Evolutionary conservation across 2,329 filamentous ascomycete species (phyloP), one percentile per base, ranked within the genome.

Genomic region (Cladophialophora carrionii): DNA sequence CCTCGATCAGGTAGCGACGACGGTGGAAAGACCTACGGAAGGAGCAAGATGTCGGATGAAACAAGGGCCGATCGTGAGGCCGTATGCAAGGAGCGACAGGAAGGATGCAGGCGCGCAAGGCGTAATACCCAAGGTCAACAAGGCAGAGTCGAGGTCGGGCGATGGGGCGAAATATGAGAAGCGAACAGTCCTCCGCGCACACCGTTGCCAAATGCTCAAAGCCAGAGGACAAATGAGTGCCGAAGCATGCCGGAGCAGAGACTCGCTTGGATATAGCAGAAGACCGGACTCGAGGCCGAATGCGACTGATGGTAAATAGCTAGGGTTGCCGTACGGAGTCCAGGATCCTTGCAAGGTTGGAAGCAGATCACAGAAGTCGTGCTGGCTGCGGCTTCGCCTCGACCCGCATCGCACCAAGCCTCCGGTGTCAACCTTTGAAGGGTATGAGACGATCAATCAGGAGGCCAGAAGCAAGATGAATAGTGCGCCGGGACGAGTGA

Each of bases 371-470:
- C 12, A 49, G 54, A 62, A 10, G 48, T 48, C 37, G 57, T 32
- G 59, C 56, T 56, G 58, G 57, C 20, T 62, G 55, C 62, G 65
- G 65, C 58, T 51, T 67, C 65, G 65, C 65, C 62, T 64, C 65
- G 62, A 67, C 62, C 65, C 65, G 65, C 65, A 64, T 32, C 20
- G 53, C 52, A n/a, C 20, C 49, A 52, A 57, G 60, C 48, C 26
- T 62, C 37, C 24, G 49, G 60, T 24, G 7, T 57, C 53, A 43
- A 57, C 22, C 26, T n/a, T 55, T 26, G 57, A 48, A 53, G 41
- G 57, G 20, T 22, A 46, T 26, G 43, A 57, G 29, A 31, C 22
- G 26, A 54, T 29, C 51, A 14, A 29, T 31, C 52, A 29, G 31
- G 20, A 52, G 9, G 48, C 3, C 12, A 26, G 48, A 51, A 29